Conservation (phyloP, 176 grass and related monocot genomes). For the Oryza meridionalis region DNA sequence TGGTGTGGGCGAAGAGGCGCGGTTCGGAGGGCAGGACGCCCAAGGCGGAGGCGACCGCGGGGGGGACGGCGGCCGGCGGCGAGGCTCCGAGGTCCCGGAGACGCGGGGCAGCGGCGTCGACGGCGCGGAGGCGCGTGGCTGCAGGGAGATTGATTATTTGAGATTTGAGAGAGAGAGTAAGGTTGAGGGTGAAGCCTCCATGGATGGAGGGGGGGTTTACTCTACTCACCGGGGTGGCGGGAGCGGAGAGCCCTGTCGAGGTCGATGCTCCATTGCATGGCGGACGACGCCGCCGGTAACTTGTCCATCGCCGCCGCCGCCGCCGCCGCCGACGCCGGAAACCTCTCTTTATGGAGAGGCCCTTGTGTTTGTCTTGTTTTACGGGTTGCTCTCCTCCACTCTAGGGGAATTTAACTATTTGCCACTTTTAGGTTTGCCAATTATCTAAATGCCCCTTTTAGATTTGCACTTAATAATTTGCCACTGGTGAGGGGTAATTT, state of each 20-base stretch:
- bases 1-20: conserved; percentile 69
- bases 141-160: neutral
- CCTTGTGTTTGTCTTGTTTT: no score
- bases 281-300: conserved; percentile 48
- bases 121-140: conserved; percentile 51
- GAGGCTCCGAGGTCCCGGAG: conserved; percentile 53
- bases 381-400: no score
- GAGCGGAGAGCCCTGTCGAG: conserved; percentile 84
- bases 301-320: no score
- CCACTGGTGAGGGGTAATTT: no score
- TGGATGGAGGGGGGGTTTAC: no score
- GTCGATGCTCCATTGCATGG: conserved; percentile 92
- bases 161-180: neutral
- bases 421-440: no score
- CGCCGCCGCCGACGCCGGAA: no score
- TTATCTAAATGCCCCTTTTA: no score
- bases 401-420: no score
- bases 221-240: conserved; percentile 50
- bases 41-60: neutral
- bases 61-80: neutral
- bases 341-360: no score
- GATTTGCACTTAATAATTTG: no score
- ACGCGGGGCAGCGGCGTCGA: conserved; percentile 57
- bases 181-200: neutral
- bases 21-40: conserved; percentile 42